These are phyloP conservation scores for Hymenoscyphus repandus DNA, from an alignment of 2,329 filamentous ascomycete genomes.

Conservation along the genomic window DNA sequence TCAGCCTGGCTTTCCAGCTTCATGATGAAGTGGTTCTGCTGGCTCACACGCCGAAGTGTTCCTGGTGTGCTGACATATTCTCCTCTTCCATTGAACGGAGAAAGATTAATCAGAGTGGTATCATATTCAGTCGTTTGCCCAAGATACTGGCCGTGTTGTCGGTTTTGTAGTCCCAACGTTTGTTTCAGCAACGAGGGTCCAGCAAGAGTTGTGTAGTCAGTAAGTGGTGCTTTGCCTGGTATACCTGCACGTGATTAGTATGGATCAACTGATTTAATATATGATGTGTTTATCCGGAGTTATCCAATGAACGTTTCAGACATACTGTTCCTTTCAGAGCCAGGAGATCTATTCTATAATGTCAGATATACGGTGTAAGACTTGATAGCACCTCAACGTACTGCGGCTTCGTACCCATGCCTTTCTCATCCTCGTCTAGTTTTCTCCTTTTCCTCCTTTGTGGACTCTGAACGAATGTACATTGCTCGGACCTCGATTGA, in stretches of 20 bases:
- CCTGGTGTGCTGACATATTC: constrained; percentile 66
- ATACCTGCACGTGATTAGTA: constrained; percentile 11
- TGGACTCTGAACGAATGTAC: constrained; percentile 70
- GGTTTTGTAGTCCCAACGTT: constrained; percentile 67
- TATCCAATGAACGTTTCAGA: background rate
- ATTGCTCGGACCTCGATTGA: constrained; percentile 69
- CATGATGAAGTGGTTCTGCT: constrained; percentile 72
- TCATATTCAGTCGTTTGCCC: constrained; percentile 78
- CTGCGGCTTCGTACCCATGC: constrained; percentile 21
- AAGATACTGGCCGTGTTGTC: constrained; percentile 74
- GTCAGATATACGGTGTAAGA: background rate
- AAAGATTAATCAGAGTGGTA: constrained; percentile 73
- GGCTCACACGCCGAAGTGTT: constrained; percentile 67
- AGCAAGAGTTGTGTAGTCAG: constrained; percentile 54
- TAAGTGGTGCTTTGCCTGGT: constrained; percentile 18
- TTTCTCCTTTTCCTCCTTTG: constrained; percentile 73
- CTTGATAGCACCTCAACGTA: constrained; percentile 1
- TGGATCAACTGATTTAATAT: background rate
- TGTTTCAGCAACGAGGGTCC: constrained; percentile 59
- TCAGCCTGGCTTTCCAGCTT: constrained; percentile 65
- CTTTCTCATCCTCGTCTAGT: constrained; percentile 45
- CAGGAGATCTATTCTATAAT: constrained; percentile 18
- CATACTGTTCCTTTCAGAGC: constrained; percentile 15
- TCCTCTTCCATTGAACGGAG: constrained; percentile 71
- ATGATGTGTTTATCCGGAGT: background rate